Base-by-base conservation (phyloP, 2,329 filamentous ascomycete genomes). In the Dothistroma pini region DNA sequence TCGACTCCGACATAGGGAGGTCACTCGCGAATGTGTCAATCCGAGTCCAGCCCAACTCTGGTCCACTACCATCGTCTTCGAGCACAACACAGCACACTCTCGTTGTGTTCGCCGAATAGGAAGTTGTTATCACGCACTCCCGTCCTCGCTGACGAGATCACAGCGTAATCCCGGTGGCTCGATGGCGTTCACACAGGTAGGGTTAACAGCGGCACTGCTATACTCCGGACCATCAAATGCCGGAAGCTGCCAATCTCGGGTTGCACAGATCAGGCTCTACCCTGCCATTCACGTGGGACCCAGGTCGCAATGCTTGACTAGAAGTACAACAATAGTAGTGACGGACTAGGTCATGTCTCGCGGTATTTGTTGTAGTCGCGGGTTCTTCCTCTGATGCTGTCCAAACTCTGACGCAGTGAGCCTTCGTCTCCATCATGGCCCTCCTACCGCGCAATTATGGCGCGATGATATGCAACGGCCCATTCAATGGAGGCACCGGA, bases 401-500 rank as follows among this genome's bases (percentile, higher is more conserved):
- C 16, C 11, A 1, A 31, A 55, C 14, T 14, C 16, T 4, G 38
- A n/a, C 16, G n/a, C n/a, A 7, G 9, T 21, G 19, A 3, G 19
- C n/a, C 21, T 48, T 10, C 10, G 3, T 35, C 11, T n/a, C 14
- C 29, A 50, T 11, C 12, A 50, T 50, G 44, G 29, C 44, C 34
- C 41, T 48, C 6, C 34, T 57, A 50, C 44, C 31, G 29, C 47
- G 55, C 25, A 50, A 50, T 35, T 35, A 31, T 53, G 50, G 50
- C 50, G 31, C 25, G 29, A 32, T 32, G 50, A 53, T 35, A 53
- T 53, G 50, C 41, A 10, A 50, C 35, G 60, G 53, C 5, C 57
- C 57, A 31, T 48, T 54, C 19, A 56, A 49, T n/a, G 54, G 48
- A 9, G 57, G 57, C 29, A 64, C 62, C 14, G 62, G 62, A 21